These are phyloP conservation scores for Aegle marmelos DNA, from an alignment of 345 rosid genomes.

Conservation along the genomic window DNA sequence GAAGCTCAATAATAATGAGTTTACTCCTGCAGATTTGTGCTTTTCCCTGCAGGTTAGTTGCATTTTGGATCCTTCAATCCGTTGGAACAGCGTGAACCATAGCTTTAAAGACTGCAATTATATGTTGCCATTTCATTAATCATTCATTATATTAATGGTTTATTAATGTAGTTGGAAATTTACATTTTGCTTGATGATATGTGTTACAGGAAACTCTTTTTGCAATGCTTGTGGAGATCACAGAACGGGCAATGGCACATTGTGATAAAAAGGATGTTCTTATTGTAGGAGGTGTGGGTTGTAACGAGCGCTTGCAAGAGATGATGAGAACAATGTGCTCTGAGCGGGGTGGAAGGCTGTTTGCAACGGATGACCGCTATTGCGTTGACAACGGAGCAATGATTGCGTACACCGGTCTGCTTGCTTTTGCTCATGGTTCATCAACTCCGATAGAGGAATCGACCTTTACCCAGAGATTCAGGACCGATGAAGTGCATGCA, in stretches of 20 bases:
- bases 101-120: not conserved
- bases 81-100: not conserved
- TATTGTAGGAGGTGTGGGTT: conserved; percentile 95
- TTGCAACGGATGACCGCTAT: conserved; percentile 89
- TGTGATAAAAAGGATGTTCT: conserved; percentile 90
- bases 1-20: conserved; percentile 76
- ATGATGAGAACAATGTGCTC: conserved; percentile 98
- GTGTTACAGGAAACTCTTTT: conserved; percentile 69
- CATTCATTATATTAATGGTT: not conserved
- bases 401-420: conserved; percentile 96
- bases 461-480: conserved; percentile 85
- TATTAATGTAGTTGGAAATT: not conserved
- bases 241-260: conserved; percentile 96
- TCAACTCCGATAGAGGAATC: conserved; percentile 78
- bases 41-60: conserved; percentile 81
- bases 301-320: conserved; percentile 89
- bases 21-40: conserved; percentile 92
- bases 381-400: conserved; percentile 96
- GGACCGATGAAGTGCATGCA: conserved; percentile 93
- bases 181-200: not conserved
- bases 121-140: not conserved
- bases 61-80: not conserved
- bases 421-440: conserved; percentile 65
- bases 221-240: conserved; percentile 97
- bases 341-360: conserved; percentile 75